Conservation (phyloP, 805 yeast species). For the Blastobotrys chiropterorum region DNA sequence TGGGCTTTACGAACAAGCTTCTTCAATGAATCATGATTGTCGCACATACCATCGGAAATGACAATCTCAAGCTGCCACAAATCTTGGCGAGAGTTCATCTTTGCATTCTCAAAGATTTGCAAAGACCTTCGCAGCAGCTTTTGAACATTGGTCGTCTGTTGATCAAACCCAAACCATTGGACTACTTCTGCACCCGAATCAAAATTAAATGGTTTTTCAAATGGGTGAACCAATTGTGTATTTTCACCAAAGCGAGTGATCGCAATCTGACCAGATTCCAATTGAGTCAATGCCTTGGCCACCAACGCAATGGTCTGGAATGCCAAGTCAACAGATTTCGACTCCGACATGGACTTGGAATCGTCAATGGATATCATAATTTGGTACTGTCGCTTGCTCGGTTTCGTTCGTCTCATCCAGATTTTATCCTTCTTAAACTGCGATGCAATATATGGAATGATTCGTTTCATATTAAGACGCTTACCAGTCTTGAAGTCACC, state of each 20-base stretch:
- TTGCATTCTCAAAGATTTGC: constrained; percentile 59
- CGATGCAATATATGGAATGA: constrained; percentile 95
- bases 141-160: constrained; percentile 77
- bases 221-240: constrained; percentile 80
- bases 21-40: constrained; percentile 79
- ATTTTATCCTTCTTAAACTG: constrained; percentile 96
- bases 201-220: constrained; percentile 74
- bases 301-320: constrained; percentile 92
- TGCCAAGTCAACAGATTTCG: constrained; percentile 83
- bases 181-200: constrained; percentile 80
- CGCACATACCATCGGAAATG: constrained; percentile 95
- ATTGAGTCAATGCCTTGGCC: constrained; percentile 84
- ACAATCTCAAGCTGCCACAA: constrained; percentile 92
- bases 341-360: constrained; percentile 95
- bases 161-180: constrained; percentile 87
- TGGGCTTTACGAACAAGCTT: constrained; percentile 85
- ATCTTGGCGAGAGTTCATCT: constrained; percentile 38
- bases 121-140: constrained; percentile 68
- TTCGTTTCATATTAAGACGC: constrained; percentile 92
- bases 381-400: constrained; percentile 94
- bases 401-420: constrained; percentile 96
- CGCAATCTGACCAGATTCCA: constrained; percentile 90
- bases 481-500: constrained; percentile 98
- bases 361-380: constrained; percentile 97
- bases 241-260: constrained; percentile 86